Base-by-base conservation (phyloP, 768 basidiomycete species). In the Xerocomellus amylosporus region DNA sequence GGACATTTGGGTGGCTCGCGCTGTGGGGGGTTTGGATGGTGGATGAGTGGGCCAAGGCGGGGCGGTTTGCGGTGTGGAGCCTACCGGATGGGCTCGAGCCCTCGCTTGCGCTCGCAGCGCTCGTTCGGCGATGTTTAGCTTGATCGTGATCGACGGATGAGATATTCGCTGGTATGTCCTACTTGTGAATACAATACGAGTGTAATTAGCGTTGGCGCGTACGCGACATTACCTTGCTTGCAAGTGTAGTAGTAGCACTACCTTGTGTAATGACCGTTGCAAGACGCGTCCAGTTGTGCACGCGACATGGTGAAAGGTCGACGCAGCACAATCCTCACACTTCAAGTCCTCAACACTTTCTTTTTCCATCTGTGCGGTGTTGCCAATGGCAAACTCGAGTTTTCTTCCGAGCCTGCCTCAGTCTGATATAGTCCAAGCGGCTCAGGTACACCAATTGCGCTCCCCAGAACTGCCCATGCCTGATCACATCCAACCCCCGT, bases 391-490 rank as follows among this genome's bases (percentile, higher is more conserved):
- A 19, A 54, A 58, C 44, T 46, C 63, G 26, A 55, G 51, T 24
- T 81, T 85, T 65, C 75, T 86, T 41, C 84, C 85, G 46, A 60
- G 72, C 28, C 19, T 87, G 30, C 68, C 79, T 14, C 73, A 71
- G 50, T 75, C 69, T 49, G 86, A 86, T 61, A 64, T 86, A 22
- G 70, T 82, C 62, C 80, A 78, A 61, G 85, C 84, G 26, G 77
- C 77, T 51, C 79, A 84, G 77, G 85, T 85, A 70, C 70, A 77
- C 74, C 37, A 17, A 54, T 64, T 48, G 8, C 40, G 55, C 60
- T 59, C 56, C 37, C 30, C 55, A 20, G 22, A 43, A 8, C 17
- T 6, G 13, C 17, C 36, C n/a, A 31, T 49, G 49, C 40, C 65
- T 64, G 43, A 55, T 46, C 26, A 51, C 45, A 48, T 51, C 40